Base-by-base conservation (phyloP, 768 basidiomycete species). In the Lactarius trivialis region DNA sequence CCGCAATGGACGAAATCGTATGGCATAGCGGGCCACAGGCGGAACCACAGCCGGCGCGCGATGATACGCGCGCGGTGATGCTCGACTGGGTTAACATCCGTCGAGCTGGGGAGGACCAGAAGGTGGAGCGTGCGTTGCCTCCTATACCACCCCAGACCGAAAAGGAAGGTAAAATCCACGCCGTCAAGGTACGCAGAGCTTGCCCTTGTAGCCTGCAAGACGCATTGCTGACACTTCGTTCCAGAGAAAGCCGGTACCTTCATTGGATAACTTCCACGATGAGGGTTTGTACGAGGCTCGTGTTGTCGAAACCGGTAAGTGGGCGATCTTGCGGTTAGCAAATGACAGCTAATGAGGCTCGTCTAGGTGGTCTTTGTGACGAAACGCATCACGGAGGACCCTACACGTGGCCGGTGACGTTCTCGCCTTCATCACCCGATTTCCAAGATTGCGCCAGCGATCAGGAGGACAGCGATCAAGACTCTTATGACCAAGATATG, bases 161-260 rank as follows among this genome's bases (percentile, higher is more conserved):
- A 19, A 45, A 36, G 51, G 56, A 43, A 41, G 57, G 43, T 26
- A 65, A 53, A 34, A 58, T 36, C 32, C 43, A 64, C 53, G 43
- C 30, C 36, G 53, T 65, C 39, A 65, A 64, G 64, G 64, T 65
- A 17, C 15, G 64, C 60, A 12, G 7, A 7, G 41, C 9, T 19
- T 49, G 28, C 2, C 33, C 37, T 37, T 36, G 39, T 36, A 49
- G 33, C 5, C 30, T 33, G 15, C 28, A 34, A 14, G 33, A 55
- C 36, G 19, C 36, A 36, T n/a, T 34, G 37, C 54, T 55, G 14
- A 60, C 53, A 9, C 14, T 36, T 33, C 33, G 17, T 32, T 24
- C 24, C 51, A 65, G 64, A 65, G 64, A 37, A 65, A 65, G 37
- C 64, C 64, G 7, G 64, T 65, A 8, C 64, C 64, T 12, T 55